A percentile compares a stretch with the other conserved stretches of the same genome.
phyloP scores from a whole-genome alignment of 305 asterid genomes.

The Solanum hybrid region DNA sequence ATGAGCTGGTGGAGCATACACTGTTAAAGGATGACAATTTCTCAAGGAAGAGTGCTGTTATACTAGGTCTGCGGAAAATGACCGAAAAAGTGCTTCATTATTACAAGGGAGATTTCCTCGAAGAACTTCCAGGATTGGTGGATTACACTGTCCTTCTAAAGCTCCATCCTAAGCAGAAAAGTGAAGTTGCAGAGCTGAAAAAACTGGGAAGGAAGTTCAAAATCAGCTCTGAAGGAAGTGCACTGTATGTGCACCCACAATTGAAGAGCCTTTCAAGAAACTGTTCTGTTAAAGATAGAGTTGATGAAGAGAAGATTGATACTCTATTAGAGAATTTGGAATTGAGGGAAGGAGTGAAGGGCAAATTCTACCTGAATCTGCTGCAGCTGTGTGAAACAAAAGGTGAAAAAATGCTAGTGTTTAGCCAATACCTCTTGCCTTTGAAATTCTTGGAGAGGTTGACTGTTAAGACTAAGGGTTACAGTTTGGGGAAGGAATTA shows the following conservation, averaged over 20 bases:
- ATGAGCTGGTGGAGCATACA: constrained; percentile 74
- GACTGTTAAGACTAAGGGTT: constrained; percentile 59
- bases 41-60: constrained; percentile 66
- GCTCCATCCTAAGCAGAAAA: constrained; percentile 51
- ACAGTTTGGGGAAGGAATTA: constrained; percentile 59
- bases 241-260: constrained; percentile 71
- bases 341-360: constrained; percentile 70
- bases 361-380: constrained; percentile 79
- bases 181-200: constrained; percentile 43
- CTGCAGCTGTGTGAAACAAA: constrained; percentile 75
- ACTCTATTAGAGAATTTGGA: constrained; percentile 48
- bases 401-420: constrained; percentile 76
- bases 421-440: constrained; percentile 86
- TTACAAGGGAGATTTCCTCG: constrained; percentile 86
- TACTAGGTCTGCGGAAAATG: constrained; percentile 85
- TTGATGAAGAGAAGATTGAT: constrained; percentile 70
- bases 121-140: constrained; percentile 90
- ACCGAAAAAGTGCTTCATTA: constrained; percentile 78
- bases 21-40: constrained; percentile 63
- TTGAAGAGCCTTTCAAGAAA: constrained; percentile 56
- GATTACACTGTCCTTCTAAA: constrained; percentile 72
- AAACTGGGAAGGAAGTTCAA: constrained; percentile 48
- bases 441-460: constrained; percentile 74
- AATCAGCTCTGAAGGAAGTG: constrained; percentile 78
- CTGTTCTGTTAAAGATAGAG: constrained; percentile 35